Evolutionary conservation across 2,329 filamentous ascomycete species (phyloP).

Genomic region (Falciphora oryzae): DNA sequence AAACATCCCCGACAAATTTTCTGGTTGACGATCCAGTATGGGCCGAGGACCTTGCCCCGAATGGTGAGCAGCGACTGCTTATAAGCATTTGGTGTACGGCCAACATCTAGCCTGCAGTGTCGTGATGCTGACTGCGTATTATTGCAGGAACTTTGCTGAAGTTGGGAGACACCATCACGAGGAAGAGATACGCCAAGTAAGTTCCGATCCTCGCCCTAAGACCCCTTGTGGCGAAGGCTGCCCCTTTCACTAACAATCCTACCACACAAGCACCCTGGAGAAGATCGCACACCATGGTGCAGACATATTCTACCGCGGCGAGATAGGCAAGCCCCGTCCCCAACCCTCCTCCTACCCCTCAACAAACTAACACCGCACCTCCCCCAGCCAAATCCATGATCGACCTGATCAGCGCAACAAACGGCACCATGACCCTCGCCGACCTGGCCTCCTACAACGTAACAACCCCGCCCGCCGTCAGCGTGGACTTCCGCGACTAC

Average conservation of each 20-base stretch:
- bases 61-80: conserved; percentile 35
- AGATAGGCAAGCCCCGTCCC: conserved; percentile 25
- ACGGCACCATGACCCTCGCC: conserved; percentile 79
- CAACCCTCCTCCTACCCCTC: background rate
- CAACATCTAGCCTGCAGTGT: no score
- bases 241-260: background rate
- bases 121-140: background rate
- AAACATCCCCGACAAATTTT: conserved; percentile 46
- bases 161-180: conserved; percentile 71
- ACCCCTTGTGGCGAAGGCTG: background rate
- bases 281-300: conserved; percentile 65
- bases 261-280: conserved; percentile 54
- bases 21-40: conserved; percentile 69
- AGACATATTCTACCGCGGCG: conserved; percentile 30
- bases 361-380: conserved; percentile 19
- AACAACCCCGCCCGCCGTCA: conserved; percentile 52
- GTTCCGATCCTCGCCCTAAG: conserved; percentile 13
- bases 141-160: conserved; percentile 47
- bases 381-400: conserved; percentile 65
- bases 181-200: conserved; percentile 66
- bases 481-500: conserved; percentile 63
- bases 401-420: conserved; percentile 56
- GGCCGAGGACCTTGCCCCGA: conserved; percentile 83
- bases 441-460: conserved; percentile 71
- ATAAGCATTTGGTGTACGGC: no score